Base-by-base conservation (phyloP, 495 filamentous ascomycete genomes). In the Letharia lupina region DNA sequence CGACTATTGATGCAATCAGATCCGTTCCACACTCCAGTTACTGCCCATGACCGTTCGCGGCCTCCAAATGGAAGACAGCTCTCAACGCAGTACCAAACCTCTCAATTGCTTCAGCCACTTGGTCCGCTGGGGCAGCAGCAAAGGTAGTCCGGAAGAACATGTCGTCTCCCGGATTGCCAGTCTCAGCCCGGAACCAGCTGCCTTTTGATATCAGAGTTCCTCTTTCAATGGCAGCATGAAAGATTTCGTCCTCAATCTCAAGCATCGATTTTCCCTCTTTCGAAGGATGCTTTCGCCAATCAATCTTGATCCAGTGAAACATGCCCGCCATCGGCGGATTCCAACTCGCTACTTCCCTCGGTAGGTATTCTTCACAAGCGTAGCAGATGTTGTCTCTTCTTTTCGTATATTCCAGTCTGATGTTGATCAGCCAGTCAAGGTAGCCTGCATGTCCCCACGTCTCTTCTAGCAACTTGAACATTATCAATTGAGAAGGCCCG, bases 401-500 rank as follows among this genome's bases (percentile, higher is more conserved):
- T 66, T 78, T 75, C 23, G 93, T 94, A 71, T 98, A 98, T 73
- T 91, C 83, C 73, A 87, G 73, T n/a, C 91, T 82, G 61, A 98
- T 75, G 70, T 90, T 78, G 69, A 96, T 90, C 73, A 98, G 77
- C 94, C 94, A 98, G 70, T 89, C 82, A 15, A 98, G 71, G 73
- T 90, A 98, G 0, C 95, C 94, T n/a, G 80, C 79, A 73, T 98
- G 94, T 33, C 93, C 94, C 94, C 94, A 98, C 61, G 85, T 82
- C 75, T 96, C 92, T 64, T 98, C 94, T 11, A 98, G 79, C 65
- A 98, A 81, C 77, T 94, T 96, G 78, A 86, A 93, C 63, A 98
- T 74, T 11, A 93, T 77, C 33, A 94, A 77, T 77, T 98, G 94
- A 2, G 88, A 84, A 62, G 94, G 77, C 39, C 94, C 95, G 70